Conservation (phyloP, 768 basidiomycete species). For the Suillus americanus region DNA sequence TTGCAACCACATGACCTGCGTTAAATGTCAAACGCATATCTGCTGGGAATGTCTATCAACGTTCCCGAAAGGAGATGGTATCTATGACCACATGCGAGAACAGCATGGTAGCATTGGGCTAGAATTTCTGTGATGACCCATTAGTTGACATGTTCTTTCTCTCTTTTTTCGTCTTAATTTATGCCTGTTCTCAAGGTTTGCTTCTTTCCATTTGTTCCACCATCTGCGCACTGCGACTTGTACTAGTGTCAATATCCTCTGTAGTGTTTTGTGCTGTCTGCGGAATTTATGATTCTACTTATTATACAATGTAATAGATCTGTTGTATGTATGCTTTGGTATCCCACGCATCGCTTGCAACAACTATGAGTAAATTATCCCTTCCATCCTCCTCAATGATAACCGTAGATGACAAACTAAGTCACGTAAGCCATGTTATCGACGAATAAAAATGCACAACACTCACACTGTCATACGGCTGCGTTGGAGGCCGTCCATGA, state of each 20-base stretch:
- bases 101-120: constrained; percentile 66
- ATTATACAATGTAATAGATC: constrained; percentile 20
- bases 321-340: not conserved
- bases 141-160: constrained; percentile 7
- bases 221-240: not conserved
- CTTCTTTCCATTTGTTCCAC: not conserved
- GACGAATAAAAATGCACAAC: not conserved
- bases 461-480: constrained; percentile 58
- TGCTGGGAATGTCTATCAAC: constrained; percentile 81
- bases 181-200: constrained; percentile 5
- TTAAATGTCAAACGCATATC: constrained; percentile 69
- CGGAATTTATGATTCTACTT: constrained; percentile 25
- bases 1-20: constrained; percentile 85
- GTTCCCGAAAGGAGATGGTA: constrained; percentile 64
- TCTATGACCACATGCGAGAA: constrained; percentile 77
- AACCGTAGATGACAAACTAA: constrained; percentile 44
- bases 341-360: not conserved
- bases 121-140: not conserved
- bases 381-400: constrained; percentile 16
- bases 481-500: constrained; percentile 49
- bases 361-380: not conserved
- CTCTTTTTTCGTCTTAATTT: not conserved
- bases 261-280: constrained; percentile 8
- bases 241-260: constrained; percentile 13
- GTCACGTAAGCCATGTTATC: not conserved